A percentile compares a stretch with the other conserved stretches of the same genome.
Conservation (phyloP, 2,329 filamentous ascomycete genomes). For the Verticillium zaregamsianum region DNA sequence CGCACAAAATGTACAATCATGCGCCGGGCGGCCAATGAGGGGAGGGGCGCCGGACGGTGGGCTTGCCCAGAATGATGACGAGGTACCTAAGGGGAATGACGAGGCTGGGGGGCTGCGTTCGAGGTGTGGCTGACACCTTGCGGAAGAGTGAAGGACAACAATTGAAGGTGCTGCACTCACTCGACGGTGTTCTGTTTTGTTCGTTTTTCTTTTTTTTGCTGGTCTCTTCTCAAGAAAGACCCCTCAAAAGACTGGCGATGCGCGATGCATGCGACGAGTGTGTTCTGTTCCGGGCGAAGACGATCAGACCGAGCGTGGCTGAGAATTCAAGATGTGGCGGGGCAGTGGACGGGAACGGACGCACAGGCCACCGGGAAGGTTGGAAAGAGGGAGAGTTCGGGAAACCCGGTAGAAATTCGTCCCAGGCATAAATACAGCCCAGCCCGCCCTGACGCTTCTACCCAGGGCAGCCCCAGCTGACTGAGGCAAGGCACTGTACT, state of each 20-base stretch:
- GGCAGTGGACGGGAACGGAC: not conserved
- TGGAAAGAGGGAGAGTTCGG: not conserved
- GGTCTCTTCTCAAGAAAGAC: no score
- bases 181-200: no score
- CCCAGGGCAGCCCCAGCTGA: not conserved
- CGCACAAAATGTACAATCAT: constrained; percentile 4
- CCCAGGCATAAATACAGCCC: not conserved
- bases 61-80: not conserved
- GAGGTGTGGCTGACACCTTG: not conserved
- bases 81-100: constrained; percentile 1
- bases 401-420: not conserved
- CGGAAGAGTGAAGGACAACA: no score
- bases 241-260: no score
- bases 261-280: no score
- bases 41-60: not conserved
- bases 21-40: not conserved
- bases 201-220: no score
- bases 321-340: not conserved
- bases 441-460: not conserved
- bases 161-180: no score
- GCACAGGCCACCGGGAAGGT: not conserved
- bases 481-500: not conserved
- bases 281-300: not conserved
- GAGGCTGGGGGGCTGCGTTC: not conserved
- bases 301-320: not conserved